Evolutionary conservation across 2,329 filamentous ascomycete species (phyloP).

Genomic region (Stagonosporopsis cucurbitacearum): DNA sequence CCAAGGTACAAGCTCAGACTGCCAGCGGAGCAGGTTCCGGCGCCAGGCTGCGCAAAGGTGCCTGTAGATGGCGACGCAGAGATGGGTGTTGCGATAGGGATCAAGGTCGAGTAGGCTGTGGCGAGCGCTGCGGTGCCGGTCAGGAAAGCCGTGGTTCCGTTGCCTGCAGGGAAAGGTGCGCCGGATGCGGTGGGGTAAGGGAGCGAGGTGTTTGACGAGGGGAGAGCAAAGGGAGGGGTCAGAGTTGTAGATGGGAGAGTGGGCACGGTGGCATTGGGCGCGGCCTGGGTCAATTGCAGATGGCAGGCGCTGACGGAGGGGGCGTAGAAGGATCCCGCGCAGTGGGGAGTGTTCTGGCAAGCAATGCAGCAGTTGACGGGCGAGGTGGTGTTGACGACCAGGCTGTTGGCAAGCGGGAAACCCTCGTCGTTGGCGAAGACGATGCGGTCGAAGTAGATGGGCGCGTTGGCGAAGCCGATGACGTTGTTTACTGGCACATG

Average conservation of each 20-base stretch:
- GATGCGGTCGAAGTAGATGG: slow-evolving; percentile 32
- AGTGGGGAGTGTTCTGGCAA: slow-evolving; percentile 34
- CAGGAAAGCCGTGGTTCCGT: slow-evolving; percentile 6
- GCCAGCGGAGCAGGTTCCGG: slow-evolving; percentile 15
- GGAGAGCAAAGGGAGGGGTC: slow-evolving; percentile 13
- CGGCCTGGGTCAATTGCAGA: slow-evolving; percentile 28
- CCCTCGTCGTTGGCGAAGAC: slow-evolving; percentile 26
- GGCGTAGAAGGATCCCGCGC: slow-evolving; percentile 35
- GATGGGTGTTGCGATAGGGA: slow-evolving; percentile 12
- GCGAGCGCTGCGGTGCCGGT: slow-evolving; percentile 8
- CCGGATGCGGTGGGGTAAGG: slow-evolving; percentile 3
- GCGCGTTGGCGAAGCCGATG: slow-evolving; percentile 18
- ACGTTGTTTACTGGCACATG: slow-evolving; percentile 26
- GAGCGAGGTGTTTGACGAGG: slow-evolving; percentile 7
- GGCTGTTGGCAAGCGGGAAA: slow-evolving; percentile 32
- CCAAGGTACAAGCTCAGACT: slow-evolving; percentile 27
- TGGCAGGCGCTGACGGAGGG: slow-evolving; percentile 30
- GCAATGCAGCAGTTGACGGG: slow-evolving; percentile 33
- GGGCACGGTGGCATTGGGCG: slow-evolving; percentile 13
- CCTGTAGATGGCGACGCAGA: slow-evolving; percentile 5
- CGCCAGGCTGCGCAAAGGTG: not conserved
- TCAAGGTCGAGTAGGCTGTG: not conserved
- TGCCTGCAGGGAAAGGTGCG: slow-evolving; percentile 8
- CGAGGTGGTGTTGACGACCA: slow-evolving; percentile 21
- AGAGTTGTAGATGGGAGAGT: slow-evolving; percentile 1